Evolutionary conservation across 2,329 filamentous ascomycete species (phyloP).

Genomic region (Penicillium sp.): DNA sequence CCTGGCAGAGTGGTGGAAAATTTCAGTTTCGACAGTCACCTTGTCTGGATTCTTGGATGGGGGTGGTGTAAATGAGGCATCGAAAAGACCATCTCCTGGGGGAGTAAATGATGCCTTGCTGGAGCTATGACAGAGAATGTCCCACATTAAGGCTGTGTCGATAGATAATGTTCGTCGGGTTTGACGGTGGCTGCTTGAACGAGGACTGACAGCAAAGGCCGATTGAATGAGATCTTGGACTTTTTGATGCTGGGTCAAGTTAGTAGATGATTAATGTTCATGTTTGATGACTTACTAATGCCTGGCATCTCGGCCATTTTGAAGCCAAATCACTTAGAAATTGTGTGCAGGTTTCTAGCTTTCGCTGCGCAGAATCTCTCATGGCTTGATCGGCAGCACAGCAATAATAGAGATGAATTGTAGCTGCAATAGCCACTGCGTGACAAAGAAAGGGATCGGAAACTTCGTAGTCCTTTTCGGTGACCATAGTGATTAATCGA

Average conservation of each 20-base stretch:
- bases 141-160: slow-evolving; percentile 33
- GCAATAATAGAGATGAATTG: slow-evolving; percentile 56
- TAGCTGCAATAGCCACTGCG: slow-evolving; percentile 52
- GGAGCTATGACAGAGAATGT: slow-evolving; percentile 29
- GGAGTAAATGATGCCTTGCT: slow-evolving; percentile 5
- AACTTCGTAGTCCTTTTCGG: slow-evolving; percentile 50
- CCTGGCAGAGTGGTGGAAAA: slow-evolving; percentile 29
- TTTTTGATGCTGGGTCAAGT: slow-evolving; percentile 21
- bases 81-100: slow-evolving; percentile 23
- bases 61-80: slow-evolving; percentile 21
- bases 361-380: slow-evolving; percentile 25
- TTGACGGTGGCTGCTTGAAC: slow-evolving; percentile 6
- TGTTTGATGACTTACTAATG: slow-evolving; percentile 21
- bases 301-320: slow-evolving; percentile 27
- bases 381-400: slow-evolving; percentile 46
- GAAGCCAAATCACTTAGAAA: slow-evolving; percentile 26
- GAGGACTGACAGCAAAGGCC: slow-evolving; percentile 23
- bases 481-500: slow-evolving; percentile 55
- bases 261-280: not conserved
- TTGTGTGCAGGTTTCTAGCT: slow-evolving; percentile 25
- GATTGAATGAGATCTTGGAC: slow-evolving; percentile 27
- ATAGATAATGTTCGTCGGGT: slow-evolving; percentile 30
- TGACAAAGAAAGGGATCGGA: slow-evolving; percentile 55
- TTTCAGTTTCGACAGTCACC: slow-evolving; percentile 30
- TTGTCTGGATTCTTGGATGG: slow-evolving; percentile 7